A percentile compares a stretch with the other conserved stretches of the same genome.
phyloP scores from a whole-genome alignment of 768 basidiomycete genomes.

The Erythrobasidium yunnanense region DNA sequence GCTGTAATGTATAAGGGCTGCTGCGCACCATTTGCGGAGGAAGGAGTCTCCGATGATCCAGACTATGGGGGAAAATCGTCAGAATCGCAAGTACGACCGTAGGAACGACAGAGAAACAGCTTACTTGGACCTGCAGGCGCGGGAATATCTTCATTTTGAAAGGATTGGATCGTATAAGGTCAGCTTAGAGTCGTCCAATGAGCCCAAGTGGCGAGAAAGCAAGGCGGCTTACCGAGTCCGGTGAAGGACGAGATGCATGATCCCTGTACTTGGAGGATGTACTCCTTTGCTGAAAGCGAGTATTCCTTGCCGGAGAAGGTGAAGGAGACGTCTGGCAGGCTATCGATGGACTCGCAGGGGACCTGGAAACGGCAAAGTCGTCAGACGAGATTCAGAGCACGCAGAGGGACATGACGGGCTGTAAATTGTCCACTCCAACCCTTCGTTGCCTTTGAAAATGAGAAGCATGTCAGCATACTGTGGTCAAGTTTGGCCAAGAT shows the following conservation, averaged over 20 bases:
- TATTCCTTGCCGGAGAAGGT: constrained; percentile 53
- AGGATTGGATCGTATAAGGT: constrained; percentile 58
- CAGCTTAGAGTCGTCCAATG: too few species aligned
- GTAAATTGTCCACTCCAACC: constrained; percentile 83
- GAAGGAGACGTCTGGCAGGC: constrained; percentile 72
- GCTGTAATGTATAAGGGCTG: too few species aligned
- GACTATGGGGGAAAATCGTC: constrained; percentile 12
- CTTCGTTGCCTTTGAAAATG: constrained; percentile 6
- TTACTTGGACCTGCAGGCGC: neutral
- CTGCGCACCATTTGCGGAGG: constrained; percentile 62
- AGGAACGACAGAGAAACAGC: too few species aligned
- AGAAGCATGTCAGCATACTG: neutral
- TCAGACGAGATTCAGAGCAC: neutral
- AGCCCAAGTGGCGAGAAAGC: too few species aligned
- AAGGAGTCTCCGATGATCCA: constrained; percentile 57
- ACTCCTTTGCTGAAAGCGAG: constrained; percentile 67
- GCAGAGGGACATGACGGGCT: constrained; percentile 1
- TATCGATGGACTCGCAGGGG: constrained; percentile 73
- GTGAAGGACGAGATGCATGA: constrained; percentile 91
- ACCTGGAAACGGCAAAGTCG: constrained; percentile 46
- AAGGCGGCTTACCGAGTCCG: too few species aligned
- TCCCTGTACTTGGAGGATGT: constrained; percentile 77
- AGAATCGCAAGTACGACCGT: too few species aligned
- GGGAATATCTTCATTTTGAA: too few species aligned
- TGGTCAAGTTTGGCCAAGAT: neutral